Evolutionary conservation across 106 monocot genomes (phyloP).

Genomic region (Dioscorea alata): DNA sequence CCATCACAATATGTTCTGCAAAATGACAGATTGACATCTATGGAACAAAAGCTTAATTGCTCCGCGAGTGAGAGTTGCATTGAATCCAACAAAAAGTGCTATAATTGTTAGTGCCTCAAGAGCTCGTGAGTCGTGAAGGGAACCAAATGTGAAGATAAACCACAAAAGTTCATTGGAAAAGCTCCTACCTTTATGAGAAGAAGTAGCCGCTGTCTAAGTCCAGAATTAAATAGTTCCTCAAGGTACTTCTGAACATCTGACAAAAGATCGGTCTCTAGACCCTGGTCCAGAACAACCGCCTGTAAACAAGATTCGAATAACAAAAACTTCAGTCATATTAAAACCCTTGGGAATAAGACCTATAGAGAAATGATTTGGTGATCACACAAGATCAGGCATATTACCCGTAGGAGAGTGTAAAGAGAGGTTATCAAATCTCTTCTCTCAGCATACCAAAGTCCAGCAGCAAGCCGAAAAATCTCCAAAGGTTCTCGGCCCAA

Average conservation of each 20-base stretch:
- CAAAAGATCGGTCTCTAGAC: constrained; percentile 68
- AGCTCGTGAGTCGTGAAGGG: neutral
- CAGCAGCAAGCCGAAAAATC: constrained; percentile 82
- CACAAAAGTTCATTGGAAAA: neutral
- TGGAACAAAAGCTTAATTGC: too few relatives aligned
- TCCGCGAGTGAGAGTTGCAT: too few relatives aligned
- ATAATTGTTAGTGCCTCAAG: neutral
- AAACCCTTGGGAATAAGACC: too few relatives aligned
- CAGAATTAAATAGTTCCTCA: constrained; percentile 63
- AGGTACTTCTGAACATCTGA: constrained; percentile 66
- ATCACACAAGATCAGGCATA: neutral
- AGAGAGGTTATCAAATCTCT: constrained; percentile 77
- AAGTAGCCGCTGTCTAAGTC: constrained; percentile 66
- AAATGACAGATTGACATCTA: too few relatives aligned
- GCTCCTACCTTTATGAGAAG: constrained; percentile 63
- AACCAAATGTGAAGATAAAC: neutral
- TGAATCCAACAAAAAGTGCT: neutral
- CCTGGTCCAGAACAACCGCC: constrained; percentile 86
- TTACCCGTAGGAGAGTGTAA: constrained; percentile 82
- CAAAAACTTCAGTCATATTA: too few relatives aligned
- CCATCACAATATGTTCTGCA: too few relatives aligned
- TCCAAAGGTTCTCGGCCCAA: constrained; percentile 82
- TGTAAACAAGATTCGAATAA: constrained; percentile 14
- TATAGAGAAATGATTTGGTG: too few relatives aligned
- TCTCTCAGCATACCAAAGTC: constrained; percentile 95